Base-by-base conservation (phyloP, 257 asterid genomes). In the Solanum paucissectum region DNA sequence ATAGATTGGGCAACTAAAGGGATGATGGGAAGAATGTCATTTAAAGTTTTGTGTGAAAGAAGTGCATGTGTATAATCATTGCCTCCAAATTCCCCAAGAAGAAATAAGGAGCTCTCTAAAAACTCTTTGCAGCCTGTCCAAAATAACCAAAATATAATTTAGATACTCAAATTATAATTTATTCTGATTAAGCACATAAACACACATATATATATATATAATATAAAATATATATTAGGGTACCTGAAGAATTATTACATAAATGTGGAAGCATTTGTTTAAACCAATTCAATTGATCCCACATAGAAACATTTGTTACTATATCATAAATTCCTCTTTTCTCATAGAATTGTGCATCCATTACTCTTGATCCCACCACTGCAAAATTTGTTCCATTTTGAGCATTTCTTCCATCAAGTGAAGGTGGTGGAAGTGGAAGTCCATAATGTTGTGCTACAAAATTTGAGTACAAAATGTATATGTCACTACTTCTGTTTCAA, bases 331-430 rank as follows among this genome's bases (percentile, higher is more conserved):
- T 75, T 52, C 94, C 94, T 32, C 12, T 86, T 0, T 87, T 58
- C 14, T n/a, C 62, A 73, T 88, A 90, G 66, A 66, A 90, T 5
- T 88, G 27, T 37, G 87, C 87, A 23, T 88, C 91, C 81, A 93
- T 69, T 1, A 93, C 96, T 2, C 86, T 87, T 3, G 94, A 92
- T 44, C 93, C 92, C 6, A 40, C 94, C n/a, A 91, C 94, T 58
- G 95, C 96, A 6, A 89, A 94, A 74, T 93, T 94, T 13, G 88
- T 90, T 9, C 92, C 92, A 13, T 66, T 86, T 5, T 42, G 9
- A 14, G 34, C 32, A 3, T 66, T 76, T 32, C 25, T 20, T 25
- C 66, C 25, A 27, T 74, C 88, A 12, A 33, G n/a, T 49, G 86
- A 92, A 12, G 96, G 93, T 9, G 86, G 77, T 81, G 90, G 91